A percentile compares a stretch with the other conserved stretches of the same genome.
Evolutionary conservation across 2,329 filamentous ascomycete genomes (phyloP).

Genomic region (Xylariales sp.): DNA sequence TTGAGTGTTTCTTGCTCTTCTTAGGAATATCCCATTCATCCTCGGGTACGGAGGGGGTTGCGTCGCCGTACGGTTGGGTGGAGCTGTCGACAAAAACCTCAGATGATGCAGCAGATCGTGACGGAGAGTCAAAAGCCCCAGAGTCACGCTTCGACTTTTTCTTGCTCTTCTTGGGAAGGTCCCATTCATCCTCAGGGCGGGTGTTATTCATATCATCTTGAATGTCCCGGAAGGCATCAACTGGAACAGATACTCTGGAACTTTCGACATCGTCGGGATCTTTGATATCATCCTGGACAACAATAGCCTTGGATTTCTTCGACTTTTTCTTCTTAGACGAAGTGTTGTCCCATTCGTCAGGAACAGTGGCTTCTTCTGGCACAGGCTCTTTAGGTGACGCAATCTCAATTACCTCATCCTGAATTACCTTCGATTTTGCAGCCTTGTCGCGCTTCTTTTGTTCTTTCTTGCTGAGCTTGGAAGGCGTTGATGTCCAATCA

Average conservation of each 20-base stretch:
- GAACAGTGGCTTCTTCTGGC: slow-evolving; percentile 10
- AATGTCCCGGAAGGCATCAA: slow-evolving; percentile 9
- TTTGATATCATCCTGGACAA: slow-evolving; percentile 16
- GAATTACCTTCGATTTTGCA: slow-evolving; percentile 20
- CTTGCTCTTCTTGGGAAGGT: slow-evolving; percentile 26
- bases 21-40: slow-evolving; percentile 31
- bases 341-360: slow-evolving; percentile 18
- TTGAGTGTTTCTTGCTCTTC: slow-evolving; percentile 23
- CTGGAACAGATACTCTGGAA: slow-evolving; percentile 10
- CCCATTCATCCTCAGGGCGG: slow-evolving; percentile 23
- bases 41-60: slow-evolving; percentile 16
- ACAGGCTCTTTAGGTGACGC: slow-evolving; percentile 14
- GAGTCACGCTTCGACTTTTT: slow-evolving; percentile 28
- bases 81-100: slow-evolving; percentile 30
- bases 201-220: slow-evolving; percentile 3
- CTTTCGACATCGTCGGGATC: slow-evolving; percentile 11
- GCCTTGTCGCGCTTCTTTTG: slow-evolving; percentile 40
- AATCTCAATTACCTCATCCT: slow-evolving; percentile 11
- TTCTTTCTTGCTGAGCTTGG: slow-evolving; percentile 30
- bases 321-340: slow-evolving; percentile 18
- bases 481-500: slow-evolving; percentile 17
- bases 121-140: slow-evolving; percentile 22
- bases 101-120: slow-evolving; percentile 17
- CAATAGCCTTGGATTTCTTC: slow-evolving; percentile 18
- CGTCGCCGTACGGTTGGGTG: slow-evolving; percentile 34